A percentile compares a stretch with the other conserved stretches of the same genome.
phyloP scores from a whole-genome alignment of 176 grass and related monocot species.

The Neostapfia colusana region DNA sequence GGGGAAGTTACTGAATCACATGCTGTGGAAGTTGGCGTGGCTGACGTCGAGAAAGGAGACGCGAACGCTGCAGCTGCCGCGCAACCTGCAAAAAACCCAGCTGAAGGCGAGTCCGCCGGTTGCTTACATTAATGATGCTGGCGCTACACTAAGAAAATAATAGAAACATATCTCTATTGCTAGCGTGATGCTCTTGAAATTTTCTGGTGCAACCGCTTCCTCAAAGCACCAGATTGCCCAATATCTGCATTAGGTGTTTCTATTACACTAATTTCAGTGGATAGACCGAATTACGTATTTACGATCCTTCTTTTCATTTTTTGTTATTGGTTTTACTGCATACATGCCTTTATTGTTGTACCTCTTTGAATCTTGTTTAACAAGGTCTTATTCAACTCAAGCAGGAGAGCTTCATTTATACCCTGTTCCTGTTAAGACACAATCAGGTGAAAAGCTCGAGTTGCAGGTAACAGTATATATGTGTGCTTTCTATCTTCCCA shows the following conservation, averaged over 20 bases:
- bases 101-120: constrained; percentile 47
- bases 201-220: not conserved
- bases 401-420: constrained; percentile 88
- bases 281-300: not conserved
- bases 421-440: constrained; percentile 75
- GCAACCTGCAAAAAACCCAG: constrained; percentile 45
- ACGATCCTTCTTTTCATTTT: constrained; percentile 2
- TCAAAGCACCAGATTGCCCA: not conserved
- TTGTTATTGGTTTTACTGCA: not conserved
- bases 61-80: constrained; percentile 18
- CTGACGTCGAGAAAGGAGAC: constrained; percentile 35
- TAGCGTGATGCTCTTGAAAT: not conserved
- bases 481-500: constrained; percentile 14
- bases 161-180: not conserved
- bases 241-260: not conserved
- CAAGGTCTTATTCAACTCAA: constrained; percentile 35
- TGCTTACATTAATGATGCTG: not conserved
- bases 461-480: constrained; percentile 61
- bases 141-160: constrained; percentile 17
- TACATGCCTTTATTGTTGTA: not conserved
- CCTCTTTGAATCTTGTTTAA: not conserved
- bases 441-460: constrained; percentile 92
- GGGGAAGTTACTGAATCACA: constrained; percentile 47
- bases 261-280: not conserved
- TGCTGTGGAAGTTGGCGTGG: not conserved